Base-by-base conservation (phyloP, 495 filamentous ascomycete genomes). In the Talaromyces thailandensis region DNA sequence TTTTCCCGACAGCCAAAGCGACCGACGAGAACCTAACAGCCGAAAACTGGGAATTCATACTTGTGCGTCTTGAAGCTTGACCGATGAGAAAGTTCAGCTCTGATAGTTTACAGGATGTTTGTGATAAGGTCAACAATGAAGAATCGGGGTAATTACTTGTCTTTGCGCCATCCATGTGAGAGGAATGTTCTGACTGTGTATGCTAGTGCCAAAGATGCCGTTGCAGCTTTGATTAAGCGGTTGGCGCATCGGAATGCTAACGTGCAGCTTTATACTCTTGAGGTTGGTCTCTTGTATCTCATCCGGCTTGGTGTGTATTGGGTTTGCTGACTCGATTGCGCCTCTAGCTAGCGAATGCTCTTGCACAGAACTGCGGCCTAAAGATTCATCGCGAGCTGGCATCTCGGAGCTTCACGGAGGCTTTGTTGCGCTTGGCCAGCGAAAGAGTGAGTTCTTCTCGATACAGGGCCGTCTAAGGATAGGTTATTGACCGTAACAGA, bases 1-100 rank as follows among this genome's bases (percentile, higher is more conserved):
- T 58, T 57, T 21, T 18, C 40, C n/a, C 6, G 16, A 56, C 65
- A 98, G 94, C 89, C 77, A 97, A 96, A 84, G 93, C 95, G 73
- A 98, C 94, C 56, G 94, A 98, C 73, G 94, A 98, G 81, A 98
- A 96, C 73, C 84, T 97, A 70, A 98, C 94, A 8, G 90, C 89
- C 50, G 95, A 98, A 79, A 96, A 98, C 75, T 98, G 94, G 94
- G 94, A 94, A 69, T 92, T 88, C 72, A 98, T 98, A 74, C 87
- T 98, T 75, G 84, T 87, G 77, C 68, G 78, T 60, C 6, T 16
- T 11, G 51, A 55, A 55, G 26, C 51, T 14, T 55, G 26, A 4
- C n/a, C 6, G 43, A 48, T 18, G 43, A 60, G 29, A 56, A 12
- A 11, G 3, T 26, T n/a, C 14, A 0, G 9, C 31, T 56, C n/a